Conservation (phyloP, 1,139 yeast species). For the Yamadazyma friedrichii region DNA sequence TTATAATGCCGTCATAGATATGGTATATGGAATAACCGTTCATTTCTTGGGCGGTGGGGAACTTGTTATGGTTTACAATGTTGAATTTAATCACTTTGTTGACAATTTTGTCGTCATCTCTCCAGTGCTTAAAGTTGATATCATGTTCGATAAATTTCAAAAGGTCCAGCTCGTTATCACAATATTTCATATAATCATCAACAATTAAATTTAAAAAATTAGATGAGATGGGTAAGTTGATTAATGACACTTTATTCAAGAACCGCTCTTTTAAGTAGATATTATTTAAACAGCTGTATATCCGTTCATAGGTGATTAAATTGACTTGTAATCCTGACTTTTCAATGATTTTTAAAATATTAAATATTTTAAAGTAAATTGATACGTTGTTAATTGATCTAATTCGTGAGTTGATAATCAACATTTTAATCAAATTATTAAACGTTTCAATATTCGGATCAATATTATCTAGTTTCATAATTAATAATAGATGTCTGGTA, state of each 20-base stretch:
- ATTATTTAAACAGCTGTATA: constrained; percentile 40
- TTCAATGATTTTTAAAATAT: constrained; percentile 30
- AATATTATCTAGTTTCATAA: constrained; percentile 45
- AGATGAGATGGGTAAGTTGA: constrained; percentile 35
- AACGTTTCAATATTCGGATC: constrained; percentile 42
- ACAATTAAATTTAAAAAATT: constrained; percentile 30
- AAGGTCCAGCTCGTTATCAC: constrained; percentile 26
- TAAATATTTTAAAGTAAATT: constrained; percentile 29
- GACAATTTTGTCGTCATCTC: constrained; percentile 26
- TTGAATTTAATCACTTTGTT: constrained; percentile 30
- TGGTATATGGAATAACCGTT: constrained; percentile 6
- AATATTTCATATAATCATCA: constrained; percentile 35
- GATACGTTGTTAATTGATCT: constrained; percentile 32
- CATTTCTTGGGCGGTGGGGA: not conserved
- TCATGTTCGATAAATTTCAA: constrained; percentile 35
- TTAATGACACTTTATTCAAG: constrained; percentile 29
- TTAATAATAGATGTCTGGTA: constrained; percentile 40
- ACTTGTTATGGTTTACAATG: constrained; percentile 8
- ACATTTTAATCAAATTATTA: constrained; percentile 33
- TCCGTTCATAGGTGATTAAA: constrained; percentile 36
- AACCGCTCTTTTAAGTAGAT: constrained; percentile 38
- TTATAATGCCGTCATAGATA: constrained; percentile 8
- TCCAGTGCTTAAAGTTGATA: constrained; percentile 30
- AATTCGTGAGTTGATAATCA: constrained; percentile 33
- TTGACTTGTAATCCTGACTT: constrained; percentile 30